Evolutionary conservation across 257 asterid species (phyloP), one percentile per base, ranked within the genome.

Genomic region (Capsicum rhomboideum): DNA sequence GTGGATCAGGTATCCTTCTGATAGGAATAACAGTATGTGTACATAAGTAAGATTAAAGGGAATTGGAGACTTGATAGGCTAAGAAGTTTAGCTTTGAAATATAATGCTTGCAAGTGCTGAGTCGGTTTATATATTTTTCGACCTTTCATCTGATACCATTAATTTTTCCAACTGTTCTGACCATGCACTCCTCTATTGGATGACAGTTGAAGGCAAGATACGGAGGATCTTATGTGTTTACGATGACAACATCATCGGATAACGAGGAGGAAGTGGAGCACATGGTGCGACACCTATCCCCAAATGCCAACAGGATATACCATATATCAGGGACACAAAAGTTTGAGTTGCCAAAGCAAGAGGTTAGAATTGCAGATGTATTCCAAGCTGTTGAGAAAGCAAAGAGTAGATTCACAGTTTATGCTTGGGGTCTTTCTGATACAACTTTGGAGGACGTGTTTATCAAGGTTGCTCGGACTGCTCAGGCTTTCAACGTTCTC

Each of bases 341-440:
- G 87, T 94, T 93, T 50, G 99, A 97, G 91, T 61, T 97, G 87
- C 98, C 99, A 54, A 97, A 97, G 88, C 88, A 92, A 5, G 99
- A 93, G 90, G 82, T 91, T 20, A 90, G 87, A 86, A 92, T 97
- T 71, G 91, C 98, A 9, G 93, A 97, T 8, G 98, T 95, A n/a
- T 97, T 97, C 85, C 89, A 89, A 80, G 97, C 97, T 3, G 97
- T 97, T 10, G 97, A 93, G 92, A 87, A 87, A 67, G 98, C 97
- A 34, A 97, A 93, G 91, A 92, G 94, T 82, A 88, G 89, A 79
- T 97, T 94, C 91, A 83, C 93, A 8, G 97, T 96, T 81, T 92
- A 96, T 75, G 99, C 99, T 29, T 94, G 98, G 99, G 99, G 99
- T 42, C 82, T 96, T 67, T 97, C 98, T 1, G 98, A 96, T 83